Evolutionary conservation across 2,329 filamentous ascomycete genomes (phyloP).

Genomic region (Venturia aucupariae): DNA sequence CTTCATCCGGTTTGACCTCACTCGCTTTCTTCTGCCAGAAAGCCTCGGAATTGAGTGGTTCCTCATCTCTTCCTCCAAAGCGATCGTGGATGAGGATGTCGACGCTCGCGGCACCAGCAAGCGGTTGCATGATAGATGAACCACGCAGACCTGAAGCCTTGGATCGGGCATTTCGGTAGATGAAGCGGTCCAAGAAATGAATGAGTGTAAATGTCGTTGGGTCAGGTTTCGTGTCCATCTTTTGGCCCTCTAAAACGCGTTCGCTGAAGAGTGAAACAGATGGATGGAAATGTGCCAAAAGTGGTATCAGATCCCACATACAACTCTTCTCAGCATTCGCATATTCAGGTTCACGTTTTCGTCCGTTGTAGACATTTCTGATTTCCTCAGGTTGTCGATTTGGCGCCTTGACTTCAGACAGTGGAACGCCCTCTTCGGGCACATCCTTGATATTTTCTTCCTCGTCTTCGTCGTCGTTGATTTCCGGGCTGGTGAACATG

Average conservation of each 20-base stretch:
- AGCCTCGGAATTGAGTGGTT: slow-evolving; percentile 69
- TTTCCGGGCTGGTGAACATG: slow-evolving; percentile 72
- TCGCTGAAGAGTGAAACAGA: slow-evolving; percentile 79
- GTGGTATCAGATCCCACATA: slow-evolving; percentile 83
- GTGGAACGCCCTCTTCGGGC: slow-evolving; percentile 40
- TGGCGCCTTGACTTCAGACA: background rate
- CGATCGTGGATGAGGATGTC: slow-evolving; percentile 51
- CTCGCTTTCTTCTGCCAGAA: slow-evolving; percentile 88
- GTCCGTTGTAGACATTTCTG: slow-evolving; percentile 59
- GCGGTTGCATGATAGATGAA: slow-evolving; percentile 91
- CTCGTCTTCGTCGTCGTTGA: slow-evolving; percentile 61
- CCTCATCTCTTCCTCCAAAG: slow-evolving; percentile 49
- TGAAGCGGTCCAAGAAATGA: slow-evolving; percentile 94
- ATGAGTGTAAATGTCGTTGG: slow-evolving; percentile 83
- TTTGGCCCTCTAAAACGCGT: slow-evolving; percentile 58
- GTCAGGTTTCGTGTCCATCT: slow-evolving; percentile 77
- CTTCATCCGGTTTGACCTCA: slow-evolving; percentile 81
- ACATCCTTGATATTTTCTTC: slow-evolving; percentile 60
- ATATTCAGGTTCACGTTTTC: slow-evolving; percentile 85
- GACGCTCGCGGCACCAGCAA: slow-evolving; percentile 53
- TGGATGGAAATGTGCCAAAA: slow-evolving; percentile 79
- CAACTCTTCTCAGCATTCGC: slow-evolving; percentile 90
- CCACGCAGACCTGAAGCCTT: slow-evolving; percentile 54
- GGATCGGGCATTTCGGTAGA: slow-evolving; percentile 88
- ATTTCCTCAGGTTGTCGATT: slow-evolving; percentile 24